Base-by-base conservation (phyloP, 805 yeast species). In the Cyberlindnera nakhonratchasimensis region DNA sequence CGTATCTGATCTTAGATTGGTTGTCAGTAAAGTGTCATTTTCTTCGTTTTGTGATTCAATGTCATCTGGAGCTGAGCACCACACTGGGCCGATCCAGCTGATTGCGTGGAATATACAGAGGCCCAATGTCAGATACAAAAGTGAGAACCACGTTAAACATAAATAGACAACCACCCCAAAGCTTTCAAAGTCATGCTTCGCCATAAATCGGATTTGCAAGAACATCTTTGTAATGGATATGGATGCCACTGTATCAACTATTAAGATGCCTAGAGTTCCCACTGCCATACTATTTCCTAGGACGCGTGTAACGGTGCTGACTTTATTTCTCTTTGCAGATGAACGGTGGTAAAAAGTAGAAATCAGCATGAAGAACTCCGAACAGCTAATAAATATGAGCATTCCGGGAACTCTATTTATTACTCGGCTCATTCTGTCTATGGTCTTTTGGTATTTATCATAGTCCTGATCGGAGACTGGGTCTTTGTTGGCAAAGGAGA, bases 51-150 rank as follows among this genome's bases (percentile, higher is more conserved):
- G 43, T 18, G 17, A 14, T 10, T 32, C 41, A 11, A 36, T 44
- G 2, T 36, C 43, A 2, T 47, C 47, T 11, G 79, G 77, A 38
- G 75, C 71, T 7, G 76, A 73, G 62, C 82, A 79, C 84, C 85
- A 71, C 13, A 62, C 47, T 3, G 73, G 70, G 7, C 73, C 71
- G 7, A 61, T 64, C 75, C 75, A 70, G 8, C 51, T 25, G 10
- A 53, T 26, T 44, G 55, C 46, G 4, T 42, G 36, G 4, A 57
- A 24, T n/a, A 53, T 17, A 1, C 47, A 34, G 48, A 43, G 47
- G 29, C 43, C 54, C 35, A 66, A 54, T 2, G 64, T 47, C 5
- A 63, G 11, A 77, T 77, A 74, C 6, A 68, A 50, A 3, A 75
- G 26, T 20, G 62, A 29, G 42, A 71, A 65, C 72, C 74, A 77